Base-by-base conservation (phyloP, 305 asterid species). In the Solanum hybrid region DNA sequence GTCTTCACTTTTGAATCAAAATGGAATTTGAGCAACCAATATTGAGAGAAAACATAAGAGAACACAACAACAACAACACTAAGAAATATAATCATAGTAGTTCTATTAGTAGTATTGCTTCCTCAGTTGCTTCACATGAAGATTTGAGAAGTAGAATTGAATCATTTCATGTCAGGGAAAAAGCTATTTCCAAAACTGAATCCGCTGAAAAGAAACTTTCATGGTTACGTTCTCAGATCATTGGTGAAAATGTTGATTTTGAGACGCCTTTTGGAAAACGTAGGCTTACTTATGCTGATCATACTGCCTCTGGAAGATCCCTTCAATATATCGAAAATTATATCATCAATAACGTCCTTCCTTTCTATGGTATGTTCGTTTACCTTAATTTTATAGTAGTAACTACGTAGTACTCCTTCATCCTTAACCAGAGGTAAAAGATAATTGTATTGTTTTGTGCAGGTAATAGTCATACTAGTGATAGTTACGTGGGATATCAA, bases 271-370 rank as follows among this genome's bases (percentile, higher is more conserved):
- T 95, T 35, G 97, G 96, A 14, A 89, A 91, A 89, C 96, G 97
- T 31, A 93, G 87, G 92, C 97, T 95, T 86, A 94, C 95, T 8
- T 95, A 95, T 89, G 95, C 98, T 29, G 98, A 95, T 77, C 96
- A 95, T 89, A 95, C 97, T 64, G 98, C 98, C 66, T 93, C 98
- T 7, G 98, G 96, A 37, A 94, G 98, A 79, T 90, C 92, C 24
- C 95, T 95, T 85, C 95, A 42, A 27, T 93, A 66, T 81, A 89
- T 95, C 7, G 98, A 95, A 90, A 88, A 95, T 72, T 94, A 91
- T 69, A 92, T 95, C 69, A 26, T 87, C 17, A 64, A 92, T 37
- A 77, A 92, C 4, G 64, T 95, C 77, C 97, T 95, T 64, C 98
- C 98, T 27, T 93, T 92, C 78, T 95, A 95, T 66, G 98, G 98